A percentile compares a stretch with the other conserved stretches of the same genome.
These are phyloP conservation scores for Microcyclospora pomicola DNA, from an alignment of 2,329 filamentous ascomycete species.

Conservation along the genomic window DNA sequence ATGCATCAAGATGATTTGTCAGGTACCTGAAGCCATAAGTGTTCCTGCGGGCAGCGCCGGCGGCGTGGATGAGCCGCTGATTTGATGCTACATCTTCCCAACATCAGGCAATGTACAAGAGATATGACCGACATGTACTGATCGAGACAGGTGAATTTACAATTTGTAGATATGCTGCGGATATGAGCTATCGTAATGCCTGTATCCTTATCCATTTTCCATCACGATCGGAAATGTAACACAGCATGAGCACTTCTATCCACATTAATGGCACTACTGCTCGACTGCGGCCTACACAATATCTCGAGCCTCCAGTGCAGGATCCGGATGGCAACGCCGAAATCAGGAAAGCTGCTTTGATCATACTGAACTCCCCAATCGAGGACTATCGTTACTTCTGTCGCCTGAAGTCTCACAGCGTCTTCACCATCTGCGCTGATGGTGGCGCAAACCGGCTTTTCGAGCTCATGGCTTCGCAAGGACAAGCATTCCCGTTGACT, in stretches of 20 bases:
- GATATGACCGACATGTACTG: too few relatives aligned
- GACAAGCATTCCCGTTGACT: constrained; percentile 5
- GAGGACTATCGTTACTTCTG: constrained; percentile 36
- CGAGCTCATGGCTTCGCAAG: constrained; percentile 29
- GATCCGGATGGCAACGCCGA: constrained; percentile 1
- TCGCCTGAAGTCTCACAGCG: constrained; percentile 39
- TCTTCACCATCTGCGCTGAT: constrained; percentile 67
- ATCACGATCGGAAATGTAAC: background rate
- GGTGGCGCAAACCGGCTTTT: constrained; percentile 74
- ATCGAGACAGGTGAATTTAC: too few relatives aligned
- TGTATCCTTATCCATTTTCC: too few relatives aligned
- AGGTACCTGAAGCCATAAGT: too few relatives aligned
- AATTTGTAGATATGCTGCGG: too few relatives aligned
- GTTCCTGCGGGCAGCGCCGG: too few relatives aligned
- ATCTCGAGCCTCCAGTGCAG: constrained; percentile 5
- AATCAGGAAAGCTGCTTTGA: constrained; percentile 26
- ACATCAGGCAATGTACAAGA: too few relatives aligned
- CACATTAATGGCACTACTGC: background rate
- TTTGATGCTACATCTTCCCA: too few relatives aligned
- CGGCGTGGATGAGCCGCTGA: too few relatives aligned
- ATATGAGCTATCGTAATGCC: too few relatives aligned
- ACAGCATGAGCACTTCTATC: background rate
- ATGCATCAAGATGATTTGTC: too few relatives aligned
- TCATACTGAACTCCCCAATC: constrained; percentile 51
- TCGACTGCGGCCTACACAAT: constrained; percentile 12